Conservation (phyloP, 2,329 filamentous ascomycete species). For the Penicillium sclerotiorum region DNA sequence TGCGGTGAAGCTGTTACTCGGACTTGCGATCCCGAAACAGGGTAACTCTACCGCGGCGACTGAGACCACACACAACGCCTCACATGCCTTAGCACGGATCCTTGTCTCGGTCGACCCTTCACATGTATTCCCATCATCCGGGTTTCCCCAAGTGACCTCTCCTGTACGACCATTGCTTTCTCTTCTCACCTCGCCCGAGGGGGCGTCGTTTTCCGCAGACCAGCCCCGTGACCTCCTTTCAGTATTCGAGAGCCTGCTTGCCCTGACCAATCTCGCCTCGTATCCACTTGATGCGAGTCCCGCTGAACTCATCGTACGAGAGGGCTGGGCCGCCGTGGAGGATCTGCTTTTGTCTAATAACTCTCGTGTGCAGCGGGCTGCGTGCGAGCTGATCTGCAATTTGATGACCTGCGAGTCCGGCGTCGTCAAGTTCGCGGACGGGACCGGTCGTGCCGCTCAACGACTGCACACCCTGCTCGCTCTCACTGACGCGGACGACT, state of each 20-base stretch:
- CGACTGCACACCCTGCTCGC: constrained; percentile 83
- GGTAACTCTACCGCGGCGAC: constrained; percentile 42
- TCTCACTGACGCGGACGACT: constrained; percentile 82
- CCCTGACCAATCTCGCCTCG: constrained; percentile 90
- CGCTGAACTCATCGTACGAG: constrained; percentile 72
- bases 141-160: constrained; percentile 69
- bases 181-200: constrained; percentile 69
- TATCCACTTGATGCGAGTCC: constrained; percentile 42
- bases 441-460: constrained; percentile 67
- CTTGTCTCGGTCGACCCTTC: constrained; percentile 83
- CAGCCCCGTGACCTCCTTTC: constrained; percentile 77
- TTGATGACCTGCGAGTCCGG: constrained; percentile 57
- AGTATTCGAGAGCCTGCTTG: constrained; percentile 86
- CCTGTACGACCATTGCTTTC: constrained; percentile 81
- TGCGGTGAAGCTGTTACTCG: constrained; percentile 81
- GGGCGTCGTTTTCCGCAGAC: constrained; percentile 52
- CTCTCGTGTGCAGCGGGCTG: constrained; percentile 74
- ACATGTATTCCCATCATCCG: constrained; percentile 80
- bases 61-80: constrained; percentile 60
- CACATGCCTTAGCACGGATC: constrained; percentile 80
- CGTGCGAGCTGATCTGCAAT: constrained; percentile 90
- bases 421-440: constrained; percentile 52
- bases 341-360: constrained; percentile 80
- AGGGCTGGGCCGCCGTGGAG: constrained; percentile 75
- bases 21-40: constrained; percentile 57